Conservation (phyloP, 192 early-diverging fungal species). For the Coemansia furcata region DNA sequence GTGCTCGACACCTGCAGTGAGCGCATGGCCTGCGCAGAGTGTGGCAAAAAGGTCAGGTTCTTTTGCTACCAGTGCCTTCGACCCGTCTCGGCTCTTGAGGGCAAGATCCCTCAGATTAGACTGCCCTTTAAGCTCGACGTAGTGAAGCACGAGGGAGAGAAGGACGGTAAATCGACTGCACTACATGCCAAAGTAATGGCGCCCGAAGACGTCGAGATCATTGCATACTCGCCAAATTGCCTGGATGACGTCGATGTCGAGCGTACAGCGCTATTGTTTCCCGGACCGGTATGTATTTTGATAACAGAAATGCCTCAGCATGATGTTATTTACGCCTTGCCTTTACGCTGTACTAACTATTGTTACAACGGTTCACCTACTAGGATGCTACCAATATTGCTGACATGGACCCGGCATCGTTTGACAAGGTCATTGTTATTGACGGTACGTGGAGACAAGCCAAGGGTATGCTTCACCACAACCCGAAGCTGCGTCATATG, state of each 20-base stretch:
- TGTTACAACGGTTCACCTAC: conserved; percentile 24
- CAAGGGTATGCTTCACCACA: conserved; percentile 57
- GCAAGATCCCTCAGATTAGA: conserved; percentile 59
- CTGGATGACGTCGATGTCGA: conserved; percentile 63
- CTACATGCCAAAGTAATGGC: conserved; percentile 82
- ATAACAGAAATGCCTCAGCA: not conserved
- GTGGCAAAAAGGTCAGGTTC: conserved; percentile 64
- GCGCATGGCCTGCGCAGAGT: conserved; percentile 57
- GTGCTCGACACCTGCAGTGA: conserved; percentile 43
- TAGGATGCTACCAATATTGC: conserved; percentile 63
- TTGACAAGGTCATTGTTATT: conserved; percentile 81
- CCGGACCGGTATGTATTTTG: conserved; percentile 57
- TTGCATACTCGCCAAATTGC: conserved; percentile 50
- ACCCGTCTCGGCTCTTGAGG: conserved; percentile 51
- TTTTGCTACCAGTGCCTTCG: conserved; percentile 73
- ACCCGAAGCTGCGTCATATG: conserved; percentile 44
- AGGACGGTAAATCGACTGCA: conserved; percentile 84
- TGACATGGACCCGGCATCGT: conserved; percentile 62
- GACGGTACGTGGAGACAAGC: conserved; percentile 98
- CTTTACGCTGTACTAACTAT: not conserved
- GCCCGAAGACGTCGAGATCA: conserved; percentile 64
- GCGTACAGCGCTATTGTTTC: conserved; percentile 76
- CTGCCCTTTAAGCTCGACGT: conserved; percentile 74
- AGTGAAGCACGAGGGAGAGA: conserved; percentile 78
- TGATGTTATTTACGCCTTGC: not conserved